Evolutionary conservation across 208 protist genomes (phyloP), one percentile per base, ranked within the genome.

Genomic region (Jaenimonas drosophilae): DNA sequence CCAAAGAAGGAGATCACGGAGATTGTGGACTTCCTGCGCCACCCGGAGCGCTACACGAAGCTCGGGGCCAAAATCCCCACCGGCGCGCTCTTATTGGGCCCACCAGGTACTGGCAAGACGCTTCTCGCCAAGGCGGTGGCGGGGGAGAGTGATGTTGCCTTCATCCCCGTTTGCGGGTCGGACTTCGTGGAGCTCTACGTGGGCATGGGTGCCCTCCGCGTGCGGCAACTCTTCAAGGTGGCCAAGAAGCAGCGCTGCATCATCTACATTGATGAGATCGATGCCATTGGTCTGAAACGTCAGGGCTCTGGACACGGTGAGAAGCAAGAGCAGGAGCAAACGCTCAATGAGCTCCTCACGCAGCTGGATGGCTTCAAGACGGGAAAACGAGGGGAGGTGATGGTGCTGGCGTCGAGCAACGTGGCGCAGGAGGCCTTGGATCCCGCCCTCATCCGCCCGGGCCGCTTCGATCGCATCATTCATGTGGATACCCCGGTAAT

Each of bases 201-300:
- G 4, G 96, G 96, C 33, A 88, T 96, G 65, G 91, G 91, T 49
- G 89, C 92, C 6, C 29, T 85, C 43, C 76, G 94, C 29, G 89
- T 98, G 21, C 80, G 96, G 33, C 78, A 98, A 51, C 72, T 98
- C 20, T 98, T 98, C 76, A 48, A 77, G 30, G 63, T 87, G 59
- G 96, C 96, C 4, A 72, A 86, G 39, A 83, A 97, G 63, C 91
- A 95, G 55, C 96, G 88, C 9, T 96, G 89, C 59, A 96, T 98
- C 54, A 67, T 98, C 23, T 98, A 97, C 67, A 98, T 98, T 49
- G 97, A 99, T 70, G 97, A 99, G 57, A 98, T 99, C 44, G 96
- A 99, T 58, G 96, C 97, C 2, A 89, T 99, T 38, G 96, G 96
- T 14, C 50, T 82, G 20, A 79, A 76, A 56, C 64, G 87, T 6